Evolutionary conservation across 257 asterid species (phyloP).

Genomic region (Nemophila menziesii): DNA sequence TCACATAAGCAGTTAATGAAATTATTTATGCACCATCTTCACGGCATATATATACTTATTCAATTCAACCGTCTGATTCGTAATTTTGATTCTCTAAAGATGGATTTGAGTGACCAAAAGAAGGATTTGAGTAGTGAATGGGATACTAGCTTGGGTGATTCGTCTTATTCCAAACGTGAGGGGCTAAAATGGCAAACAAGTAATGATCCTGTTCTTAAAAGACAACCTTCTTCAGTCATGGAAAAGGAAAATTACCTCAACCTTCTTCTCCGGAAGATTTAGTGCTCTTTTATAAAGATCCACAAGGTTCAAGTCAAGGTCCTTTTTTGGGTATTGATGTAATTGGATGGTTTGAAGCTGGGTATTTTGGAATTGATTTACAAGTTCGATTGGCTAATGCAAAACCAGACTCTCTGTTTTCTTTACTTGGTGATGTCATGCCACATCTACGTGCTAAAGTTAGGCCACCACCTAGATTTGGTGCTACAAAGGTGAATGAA

Average conservation of each 20-base stretch:
- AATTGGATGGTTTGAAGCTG: slow-evolving; percentile 94
- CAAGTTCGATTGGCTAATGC: slow-evolving; percentile 74
- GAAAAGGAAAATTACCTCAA: slow-evolving; percentile 48
- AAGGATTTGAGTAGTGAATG: slow-evolving; percentile 35
- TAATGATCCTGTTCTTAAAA: slow-evolving; percentile 43
- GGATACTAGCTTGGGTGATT: slow-evolving; percentile 32
- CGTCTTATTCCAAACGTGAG: slow-evolving; percentile 29
- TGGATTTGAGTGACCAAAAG: too few relatives aligned
- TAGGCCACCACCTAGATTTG: slow-evolving; percentile 96
- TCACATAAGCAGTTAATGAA: too few relatives aligned
- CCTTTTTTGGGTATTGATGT: slow-evolving; percentile 92
- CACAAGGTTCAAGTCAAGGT: slow-evolving; percentile 85
- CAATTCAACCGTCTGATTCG: too few relatives aligned
- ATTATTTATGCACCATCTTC: too few relatives aligned
- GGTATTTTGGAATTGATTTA: slow-evolving; percentile 92
- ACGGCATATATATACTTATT: too few relatives aligned
- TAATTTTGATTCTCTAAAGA: too few relatives aligned
- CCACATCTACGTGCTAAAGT: slow-evolving; percentile 93
- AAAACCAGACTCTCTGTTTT: slow-evolving; percentile 55
- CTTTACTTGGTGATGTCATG: slow-evolving; percentile 88
- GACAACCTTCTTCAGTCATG: slow-evolving; percentile 42
- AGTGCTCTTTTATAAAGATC: slow-evolving; percentile 79
- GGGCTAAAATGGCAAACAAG: slow-evolving; percentile 44
- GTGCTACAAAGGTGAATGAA: slow-evolving; percentile 55
- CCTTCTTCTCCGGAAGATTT: slow-evolving; percentile 79